A percentile compares a stretch with the other conserved stretches of the same genome.
phyloP scores from a whole-genome alignment of 306 rosid species.

The Cucurbita argyrosperma region DNA sequence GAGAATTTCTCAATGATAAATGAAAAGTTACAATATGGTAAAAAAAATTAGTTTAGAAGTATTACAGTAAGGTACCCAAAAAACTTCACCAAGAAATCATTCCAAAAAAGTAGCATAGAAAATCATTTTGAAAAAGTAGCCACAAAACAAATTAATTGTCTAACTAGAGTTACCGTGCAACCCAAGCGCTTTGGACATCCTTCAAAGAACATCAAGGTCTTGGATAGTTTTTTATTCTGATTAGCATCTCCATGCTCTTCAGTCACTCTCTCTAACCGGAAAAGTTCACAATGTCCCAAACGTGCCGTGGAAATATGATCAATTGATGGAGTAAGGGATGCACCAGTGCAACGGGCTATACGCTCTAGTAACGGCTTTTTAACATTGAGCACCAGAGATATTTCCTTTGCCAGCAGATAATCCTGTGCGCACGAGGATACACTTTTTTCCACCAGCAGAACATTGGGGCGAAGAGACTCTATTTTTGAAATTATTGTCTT shows the following conservation, averaged over 20 bases:
- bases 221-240: constrained; percentile 61
- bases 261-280: constrained; percentile 54
- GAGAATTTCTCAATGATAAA: not conserved
- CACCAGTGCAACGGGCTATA: constrained; percentile 86
- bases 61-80: not conserved
- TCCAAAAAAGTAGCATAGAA: not conserved
- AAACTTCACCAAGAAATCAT: not conserved
- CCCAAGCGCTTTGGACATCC: constrained; percentile 94
- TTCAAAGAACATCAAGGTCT: constrained; percentile 93
- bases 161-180: constrained; percentile 58
- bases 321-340: constrained; percentile 59
- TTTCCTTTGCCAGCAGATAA: constrained; percentile 69
- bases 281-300: constrained; percentile 82
- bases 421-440: constrained; percentile 80
- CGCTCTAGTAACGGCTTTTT: constrained; percentile 81
- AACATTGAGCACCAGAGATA: constrained; percentile 89
- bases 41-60: not conserved
- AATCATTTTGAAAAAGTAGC: not conserved
- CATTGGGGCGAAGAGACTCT: constrained; percentile 83
- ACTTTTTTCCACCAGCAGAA: constrained; percentile 85
- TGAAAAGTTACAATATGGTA: not conserved
- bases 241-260: constrained; percentile 56
- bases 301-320: constrained; percentile 52
- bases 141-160: constrained; percentile 1
- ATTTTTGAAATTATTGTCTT: constrained; percentile 67